Conservation (phyloP, 805 yeast species). For the Naumovozyma castellii region DNA sequence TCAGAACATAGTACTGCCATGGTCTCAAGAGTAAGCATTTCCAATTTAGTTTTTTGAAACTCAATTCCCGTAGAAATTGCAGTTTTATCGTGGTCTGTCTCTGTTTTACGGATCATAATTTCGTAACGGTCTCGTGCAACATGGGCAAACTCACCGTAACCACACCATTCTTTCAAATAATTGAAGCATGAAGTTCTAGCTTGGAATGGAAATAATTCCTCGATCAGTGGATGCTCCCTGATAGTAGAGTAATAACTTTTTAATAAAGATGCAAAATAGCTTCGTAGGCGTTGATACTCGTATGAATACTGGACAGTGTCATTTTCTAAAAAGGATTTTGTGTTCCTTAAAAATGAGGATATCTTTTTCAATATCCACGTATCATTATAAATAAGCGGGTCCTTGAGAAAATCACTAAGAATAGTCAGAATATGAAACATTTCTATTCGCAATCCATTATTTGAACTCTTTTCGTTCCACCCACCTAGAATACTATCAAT, state of each 20-base stretch:
- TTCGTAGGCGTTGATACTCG: constrained; percentile 65
- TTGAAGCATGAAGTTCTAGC: constrained; percentile 76
- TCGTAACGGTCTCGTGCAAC: constrained; percentile 59
- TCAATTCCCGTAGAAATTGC: constrained; percentile 65
- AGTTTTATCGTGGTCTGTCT: constrained; percentile 35
- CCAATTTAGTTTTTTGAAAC: constrained; percentile 62
- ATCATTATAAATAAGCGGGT: constrained; percentile 46
- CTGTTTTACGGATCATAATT: constrained; percentile 40
- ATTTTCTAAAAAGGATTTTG: constrained; percentile 48
- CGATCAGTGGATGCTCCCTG: constrained; percentile 33
- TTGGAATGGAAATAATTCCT: constrained; percentile 71
- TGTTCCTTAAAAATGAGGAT: constrained; percentile 50
- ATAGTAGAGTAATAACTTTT: constrained; percentile 62
- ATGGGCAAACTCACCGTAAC: constrained; percentile 59
- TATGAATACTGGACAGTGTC: constrained; percentile 53
- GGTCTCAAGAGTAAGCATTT: constrained; percentile 64
- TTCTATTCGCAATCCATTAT: constrained; percentile 51
- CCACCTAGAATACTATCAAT: constrained; percentile 50
- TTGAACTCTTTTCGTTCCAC: constrained; percentile 42
- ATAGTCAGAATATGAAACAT: constrained; percentile 67
- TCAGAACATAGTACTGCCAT: constrained; percentile 79
- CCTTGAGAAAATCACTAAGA: constrained; percentile 52
- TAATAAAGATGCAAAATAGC: constrained; percentile 75
- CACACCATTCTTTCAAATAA: constrained; percentile 89
- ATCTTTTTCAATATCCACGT: constrained; percentile 59